A percentile compares a stretch with the other conserved stretches of the same genome.
phyloP scores from a whole-genome alignment of 208 protist genomes.

The Leishmania mexicana region DNA sequence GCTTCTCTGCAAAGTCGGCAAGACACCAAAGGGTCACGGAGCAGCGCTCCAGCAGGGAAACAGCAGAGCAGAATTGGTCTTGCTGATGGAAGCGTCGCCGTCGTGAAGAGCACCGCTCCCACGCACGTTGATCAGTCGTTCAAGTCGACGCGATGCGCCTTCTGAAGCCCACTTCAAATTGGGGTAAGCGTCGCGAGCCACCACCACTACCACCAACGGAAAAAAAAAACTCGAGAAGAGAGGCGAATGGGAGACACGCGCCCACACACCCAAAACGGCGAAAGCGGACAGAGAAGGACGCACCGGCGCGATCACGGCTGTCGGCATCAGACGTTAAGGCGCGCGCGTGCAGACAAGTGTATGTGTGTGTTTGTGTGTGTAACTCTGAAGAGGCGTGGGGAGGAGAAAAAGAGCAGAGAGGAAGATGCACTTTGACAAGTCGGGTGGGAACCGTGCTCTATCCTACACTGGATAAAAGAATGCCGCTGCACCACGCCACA shows the following conservation, averaged over 20 bases:
- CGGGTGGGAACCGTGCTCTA: not conserved
- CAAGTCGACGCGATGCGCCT: not conserved
- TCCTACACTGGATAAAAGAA: not conserved
- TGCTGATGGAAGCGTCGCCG: not conserved
- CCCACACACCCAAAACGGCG: not conserved
- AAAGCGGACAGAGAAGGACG: not conserved
- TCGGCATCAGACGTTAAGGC: not conserved
- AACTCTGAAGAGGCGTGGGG: not conserved
- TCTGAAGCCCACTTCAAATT: not conserved
- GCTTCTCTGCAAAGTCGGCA: not conserved
- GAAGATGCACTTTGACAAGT: too few species aligned
- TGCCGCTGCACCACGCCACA: not conserved
- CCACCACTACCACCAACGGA: too few species aligned
- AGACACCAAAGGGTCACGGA: not conserved
- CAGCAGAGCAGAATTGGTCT: not conserved
- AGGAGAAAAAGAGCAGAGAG: not conserved
- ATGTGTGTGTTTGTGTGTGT: not conserved
- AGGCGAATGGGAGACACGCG: not conserved
- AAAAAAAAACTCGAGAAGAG: not conserved
- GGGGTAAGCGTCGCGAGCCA: not conserved
- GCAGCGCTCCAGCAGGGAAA: not conserved
- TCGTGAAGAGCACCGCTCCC: not conserved
- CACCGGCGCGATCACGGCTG: not conserved
- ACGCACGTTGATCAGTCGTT: not conserved
- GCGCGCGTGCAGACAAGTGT: not conserved